Conservation (phyloP, 768 basidiomycete genomes). For the Psilocybe azurescens region DNA sequence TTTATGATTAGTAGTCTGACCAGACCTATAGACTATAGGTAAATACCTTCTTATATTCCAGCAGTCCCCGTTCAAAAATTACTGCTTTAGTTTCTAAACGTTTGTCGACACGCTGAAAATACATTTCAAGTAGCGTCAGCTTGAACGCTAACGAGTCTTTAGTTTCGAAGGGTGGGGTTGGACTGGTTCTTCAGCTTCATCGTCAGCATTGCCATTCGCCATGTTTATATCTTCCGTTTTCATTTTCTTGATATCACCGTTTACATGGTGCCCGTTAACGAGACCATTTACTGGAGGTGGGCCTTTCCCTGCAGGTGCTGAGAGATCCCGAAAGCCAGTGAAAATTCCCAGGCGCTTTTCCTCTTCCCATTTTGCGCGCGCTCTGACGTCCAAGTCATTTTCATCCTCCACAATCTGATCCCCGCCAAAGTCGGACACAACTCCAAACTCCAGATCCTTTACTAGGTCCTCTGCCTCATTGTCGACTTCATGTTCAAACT, state of each 20-base stretch:
- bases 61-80: conserved; percentile 89
- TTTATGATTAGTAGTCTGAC: conserved; percentile 15
- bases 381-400: conserved; percentile 76
- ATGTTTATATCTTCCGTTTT: conserved; percentile 56
- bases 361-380: conserved; percentile 54
- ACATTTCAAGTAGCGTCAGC: conserved; percentile 87
- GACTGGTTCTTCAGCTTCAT: conserved; percentile 68
- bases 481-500: conserved; percentile 97
- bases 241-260: conserved; percentile 42
- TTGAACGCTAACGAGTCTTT: conserved; percentile 87
- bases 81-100: conserved; percentile 84
- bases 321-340: conserved; percentile 30
- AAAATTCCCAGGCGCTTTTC: conserved; percentile 42
- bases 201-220: conserved; percentile 56
- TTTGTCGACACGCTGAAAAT: conserved; percentile 86
- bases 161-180: conserved; percentile 86
- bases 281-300: conserved; percentile 45
- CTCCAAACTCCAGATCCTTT: conserved; percentile 94
- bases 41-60: conserved; percentile 93
- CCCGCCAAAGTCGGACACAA: conserved; percentile 86
- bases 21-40: neutral
- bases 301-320: conserved; percentile 42
- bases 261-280: conserved; percentile 49
- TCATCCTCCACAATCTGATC: conserved; percentile 81
- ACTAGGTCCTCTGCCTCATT: conserved; percentile 96